Evolutionary conservation across 2,329 filamentous ascomycete species (phyloP), one percentile per base, ranked within the genome.

Genomic region (Beauveria rudraprayagi): DNA sequence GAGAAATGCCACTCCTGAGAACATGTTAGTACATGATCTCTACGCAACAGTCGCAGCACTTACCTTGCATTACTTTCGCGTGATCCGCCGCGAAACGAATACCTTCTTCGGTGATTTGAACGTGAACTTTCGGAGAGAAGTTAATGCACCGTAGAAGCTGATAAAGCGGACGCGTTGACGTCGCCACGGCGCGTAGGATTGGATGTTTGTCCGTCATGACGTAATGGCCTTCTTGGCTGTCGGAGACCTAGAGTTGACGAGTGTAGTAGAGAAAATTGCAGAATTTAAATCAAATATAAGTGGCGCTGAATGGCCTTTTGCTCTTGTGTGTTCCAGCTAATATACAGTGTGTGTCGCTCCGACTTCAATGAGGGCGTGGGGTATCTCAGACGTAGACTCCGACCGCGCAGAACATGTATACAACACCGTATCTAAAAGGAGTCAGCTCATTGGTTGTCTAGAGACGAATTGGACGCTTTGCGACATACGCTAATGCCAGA

Each of bases 361-460:
- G 66, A 66, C 67, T 58, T 67, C 66, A 65, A 63, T 65, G 57
- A 67, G 70, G 73, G 72, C 63, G 65, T 63, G 69, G 74, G 77
- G 76, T 79, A 77, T 84, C 74, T 80, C 85, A 99, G 75, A 99
- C 91, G 86, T 99, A 97, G 72, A 99, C 94, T 74, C 94, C 94
- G 73, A 94, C 94, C 63, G 92, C 94, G 77, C 94, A 99, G 78
- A 99, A 97, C 89, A 97, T 96, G 78, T 94, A 97, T 51, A 99
- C 92, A 56, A 93, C 88, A 68, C 94, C 94, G 75, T 96, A 90
- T 56, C 93, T 97, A 71, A 11, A 26, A 30, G 22, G 1, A 34
- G 28, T 68, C 59, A 72, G 72, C 58, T 48, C 56, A 37, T 26
- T 28, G 43, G 16, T 19, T 26, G 28, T 3, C 22, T 47, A 16